phyloP scores from a whole-genome alignment of 2,329 filamentous ascomycete genomes.

The Metarhizium sp. region DNA sequence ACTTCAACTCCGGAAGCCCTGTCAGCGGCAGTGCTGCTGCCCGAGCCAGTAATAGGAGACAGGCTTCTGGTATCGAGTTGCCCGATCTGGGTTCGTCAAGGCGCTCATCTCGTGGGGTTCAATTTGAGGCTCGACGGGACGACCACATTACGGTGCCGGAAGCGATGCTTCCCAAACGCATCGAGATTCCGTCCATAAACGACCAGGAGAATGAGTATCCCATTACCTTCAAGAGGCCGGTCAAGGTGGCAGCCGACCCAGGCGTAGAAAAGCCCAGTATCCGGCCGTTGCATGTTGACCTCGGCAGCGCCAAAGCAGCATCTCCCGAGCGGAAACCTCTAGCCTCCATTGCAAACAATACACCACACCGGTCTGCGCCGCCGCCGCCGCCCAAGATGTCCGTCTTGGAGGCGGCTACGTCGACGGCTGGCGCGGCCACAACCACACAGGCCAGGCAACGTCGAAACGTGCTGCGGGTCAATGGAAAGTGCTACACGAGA shows the following conservation, averaged over 20 bases:
- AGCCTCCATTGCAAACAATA: constrained; percentile 49
- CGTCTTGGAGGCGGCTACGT: constrained; percentile 82
- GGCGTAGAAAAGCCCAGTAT: constrained; percentile 47
- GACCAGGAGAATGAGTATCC: constrained; percentile 83
- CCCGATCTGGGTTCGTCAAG: constrained; percentile 19
- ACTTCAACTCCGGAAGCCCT: constrained; percentile 51
- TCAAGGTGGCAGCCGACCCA: constrained; percentile 39
- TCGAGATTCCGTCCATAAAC: constrained; percentile 50
- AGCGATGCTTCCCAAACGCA: constrained; percentile 22
- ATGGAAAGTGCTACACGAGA: constrained; percentile 82
- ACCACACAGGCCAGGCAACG: constrained; percentile 66
- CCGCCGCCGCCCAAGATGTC: constrained; percentile 94
- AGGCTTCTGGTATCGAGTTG: constrained; percentile 27
- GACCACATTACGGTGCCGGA: constrained; percentile 11
- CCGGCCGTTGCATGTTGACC: constrained; percentile 38
- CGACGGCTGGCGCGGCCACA: constrained; percentile 69
- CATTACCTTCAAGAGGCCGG: constrained; percentile 56
- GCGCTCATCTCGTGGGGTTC: constrained; percentile 19
- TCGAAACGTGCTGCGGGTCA: constrained; percentile 76
- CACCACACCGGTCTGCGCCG: constrained; percentile 67
- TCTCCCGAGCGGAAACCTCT: constrained; percentile 50
- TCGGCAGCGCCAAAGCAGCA: constrained; percentile 25
- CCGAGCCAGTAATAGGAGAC: constrained; percentile 31
- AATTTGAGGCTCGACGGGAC: constrained; percentile 12
- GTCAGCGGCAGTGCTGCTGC: constrained; percentile 38